Evolutionary conservation across 2,329 filamentous ascomycete genomes (phyloP).

Genomic region (Pseudogymnoascus sp.): DNA sequence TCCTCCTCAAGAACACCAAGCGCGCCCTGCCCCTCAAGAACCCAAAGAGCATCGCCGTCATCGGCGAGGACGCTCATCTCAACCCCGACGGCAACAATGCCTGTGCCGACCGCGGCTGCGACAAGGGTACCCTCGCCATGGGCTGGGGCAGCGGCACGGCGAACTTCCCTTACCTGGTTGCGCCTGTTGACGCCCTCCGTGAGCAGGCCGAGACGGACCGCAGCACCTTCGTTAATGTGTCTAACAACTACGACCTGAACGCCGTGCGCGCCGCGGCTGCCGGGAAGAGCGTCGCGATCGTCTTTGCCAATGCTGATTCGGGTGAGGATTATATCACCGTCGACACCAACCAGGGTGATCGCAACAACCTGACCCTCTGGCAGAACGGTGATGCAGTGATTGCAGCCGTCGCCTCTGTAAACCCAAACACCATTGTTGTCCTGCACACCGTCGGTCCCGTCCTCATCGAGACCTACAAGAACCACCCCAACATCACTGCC

Average conservation of each 20-base stretch:
- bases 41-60: slow-evolving; percentile 65
- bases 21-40: slow-evolving; percentile 68
- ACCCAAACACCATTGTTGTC: slow-evolving; percentile 85
- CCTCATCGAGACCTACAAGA: slow-evolving; percentile 64
- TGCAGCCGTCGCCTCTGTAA: slow-evolving; percentile 65
- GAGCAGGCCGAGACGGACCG: slow-evolving; percentile 51
- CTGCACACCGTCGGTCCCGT: slow-evolving; percentile 81
- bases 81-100: slow-evolving; percentile 71
- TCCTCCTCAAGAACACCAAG: slow-evolving; percentile 76
- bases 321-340: slow-evolving; percentile 82
- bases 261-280: slow-evolving; percentile 56
- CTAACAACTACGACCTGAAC: slow-evolving; percentile 46
- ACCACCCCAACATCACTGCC: slow-evolving; percentile 71
- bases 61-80: slow-evolving; percentile 76
- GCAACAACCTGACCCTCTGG: slow-evolving; percentile 90
- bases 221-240: slow-evolving; percentile 54
- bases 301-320: slow-evolving; percentile 81
- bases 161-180: slow-evolving; percentile 67
- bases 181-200: slow-evolving; percentile 62
- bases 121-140: slow-evolving; percentile 59
- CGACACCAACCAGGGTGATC: slow-evolving; percentile 78
- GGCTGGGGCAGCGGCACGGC: slow-evolving; percentile 71
- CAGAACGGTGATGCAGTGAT: slow-evolving; percentile 71
- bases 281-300: slow-evolving; percentile 61
- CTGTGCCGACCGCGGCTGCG: slow-evolving; percentile 49